Percentiles rank a stretch among this genome's conserved stretches.
Conservation (phyloP, 1,139 yeast genomes). For the Lodderomyces oxycetoniae region DNA sequence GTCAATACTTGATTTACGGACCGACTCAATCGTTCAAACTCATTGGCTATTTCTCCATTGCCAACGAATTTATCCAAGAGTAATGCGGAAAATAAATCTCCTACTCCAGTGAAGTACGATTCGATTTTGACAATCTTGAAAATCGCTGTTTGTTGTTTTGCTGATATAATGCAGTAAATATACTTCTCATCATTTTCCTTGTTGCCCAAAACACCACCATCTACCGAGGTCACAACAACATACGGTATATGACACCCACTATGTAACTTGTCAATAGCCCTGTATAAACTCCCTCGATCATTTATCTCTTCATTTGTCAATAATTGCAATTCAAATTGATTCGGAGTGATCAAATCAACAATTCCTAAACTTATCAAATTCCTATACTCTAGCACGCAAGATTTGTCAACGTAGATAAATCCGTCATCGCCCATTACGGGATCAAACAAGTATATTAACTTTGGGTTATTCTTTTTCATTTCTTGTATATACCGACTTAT, state of each 20-base stretch:
- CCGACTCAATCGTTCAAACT: conserved; percentile 17
- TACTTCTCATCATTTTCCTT: conserved; percentile 26
- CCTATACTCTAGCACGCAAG: conserved; percentile 63
- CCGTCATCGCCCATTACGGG: conserved; percentile 97
- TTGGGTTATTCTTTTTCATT: conserved; percentile 15
- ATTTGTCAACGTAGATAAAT: conserved; percentile 66
- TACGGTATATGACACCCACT: conserved; percentile 47
- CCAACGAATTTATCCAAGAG: conserved; percentile 55
- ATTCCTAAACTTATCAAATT: conserved; percentile 44
- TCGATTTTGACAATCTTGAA: conserved; percentile 53
- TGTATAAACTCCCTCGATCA: conserved; percentile 34
- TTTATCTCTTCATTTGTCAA: conserved; percentile 52
- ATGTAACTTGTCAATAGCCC: conserved; percentile 50
- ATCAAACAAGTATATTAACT: conserved; percentile 61
- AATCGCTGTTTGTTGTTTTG: conserved; percentile 11
- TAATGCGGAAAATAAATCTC: conserved; percentile 83
- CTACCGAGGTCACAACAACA: conserved; percentile 55
- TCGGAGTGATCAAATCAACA: conserved; percentile 79
- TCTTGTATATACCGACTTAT: conserved; percentile 17
- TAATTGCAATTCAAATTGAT: conserved; percentile 83
- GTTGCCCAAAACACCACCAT: conserved; percentile 11
- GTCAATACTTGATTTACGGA: conserved; percentile 49
- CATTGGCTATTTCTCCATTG: conserved; percentile 13
- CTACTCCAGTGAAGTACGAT: conserved; percentile 87
- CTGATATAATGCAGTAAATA: conserved; percentile 4